A percentile compares a stretch with the other conserved stretches of the same genome.
phyloP scores from a whole-genome alignment of 2,329 filamentous ascomycete genomes.

The Colletotrichum siamense region DNA sequence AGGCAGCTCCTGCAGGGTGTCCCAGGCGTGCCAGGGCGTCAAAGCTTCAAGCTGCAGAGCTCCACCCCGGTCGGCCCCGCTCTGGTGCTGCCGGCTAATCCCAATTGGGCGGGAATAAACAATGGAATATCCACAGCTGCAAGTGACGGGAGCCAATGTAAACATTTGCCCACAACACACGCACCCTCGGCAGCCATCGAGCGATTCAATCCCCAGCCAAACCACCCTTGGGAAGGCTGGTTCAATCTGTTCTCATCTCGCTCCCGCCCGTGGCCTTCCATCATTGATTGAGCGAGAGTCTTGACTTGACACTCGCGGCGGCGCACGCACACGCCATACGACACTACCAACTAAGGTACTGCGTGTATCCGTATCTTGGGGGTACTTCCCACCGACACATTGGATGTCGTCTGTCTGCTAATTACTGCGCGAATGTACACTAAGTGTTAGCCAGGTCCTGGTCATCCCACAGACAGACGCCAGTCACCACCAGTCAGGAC shows the following conservation, averaged over 20 bases:
- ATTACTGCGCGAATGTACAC: neutral
- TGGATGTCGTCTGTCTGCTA: neutral
- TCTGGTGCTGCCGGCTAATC: neutral
- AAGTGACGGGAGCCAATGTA: constrained; percentile 12
- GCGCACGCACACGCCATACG: no score
- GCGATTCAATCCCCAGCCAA: neutral
- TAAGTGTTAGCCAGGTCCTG: neutral
- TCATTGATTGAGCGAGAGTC: constrained; percentile 22
- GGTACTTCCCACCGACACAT: neutral
- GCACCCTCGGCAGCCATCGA: neutral
- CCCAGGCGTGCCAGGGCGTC: neutral
- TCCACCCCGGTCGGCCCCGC: neutral
- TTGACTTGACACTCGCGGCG: no score
- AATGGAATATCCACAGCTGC: constrained; percentile 15
- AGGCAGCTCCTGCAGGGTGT: neutral
- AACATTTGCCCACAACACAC: constrained; percentile 14
- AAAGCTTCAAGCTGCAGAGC: constrained; percentile 9
- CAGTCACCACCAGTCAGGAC: neutral
- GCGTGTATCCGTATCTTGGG: no score
- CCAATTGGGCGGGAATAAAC: constrained; percentile 19
- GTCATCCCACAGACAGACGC: neutral
- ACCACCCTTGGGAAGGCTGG: neutral
- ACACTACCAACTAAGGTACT: neutral
- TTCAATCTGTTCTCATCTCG: constrained; percentile 30
- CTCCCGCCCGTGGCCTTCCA: constrained; percentile 30